A percentile compares a stretch with the other conserved stretches of the same genome.
Conservation (phyloP, 2,329 filamentous ascomycete species). For the Alternaria infectoria region DNA sequence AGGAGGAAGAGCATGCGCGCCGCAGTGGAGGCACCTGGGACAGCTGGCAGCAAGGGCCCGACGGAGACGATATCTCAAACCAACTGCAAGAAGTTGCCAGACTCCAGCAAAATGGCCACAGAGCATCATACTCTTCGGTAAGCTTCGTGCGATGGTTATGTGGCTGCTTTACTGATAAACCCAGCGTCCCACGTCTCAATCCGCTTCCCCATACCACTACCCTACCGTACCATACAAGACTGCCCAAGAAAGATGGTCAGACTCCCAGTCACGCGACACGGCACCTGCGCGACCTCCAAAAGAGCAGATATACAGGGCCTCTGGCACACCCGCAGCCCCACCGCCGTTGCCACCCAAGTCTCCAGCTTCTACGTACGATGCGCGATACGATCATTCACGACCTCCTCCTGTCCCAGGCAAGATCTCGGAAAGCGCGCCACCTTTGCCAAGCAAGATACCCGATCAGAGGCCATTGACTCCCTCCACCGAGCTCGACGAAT, state of each 20-base stretch:
- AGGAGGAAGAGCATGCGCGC: conserved; percentile 64
- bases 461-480: conserved; percentile 40
- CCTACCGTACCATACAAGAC: conserved; percentile 53
- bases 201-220: conserved; percentile 50
- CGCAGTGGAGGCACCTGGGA: conserved; percentile 62
- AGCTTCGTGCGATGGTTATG: not conserved
- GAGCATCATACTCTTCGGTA: conserved; percentile 34
- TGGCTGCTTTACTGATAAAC: conserved; percentile 14
- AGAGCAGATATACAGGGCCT: conserved; percentile 36
- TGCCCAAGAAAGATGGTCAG: conserved; percentile 42
- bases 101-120: conserved; percentile 36
- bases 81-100: conserved; percentile 60
- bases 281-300: conserved; percentile 50
- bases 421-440: conserved; percentile 30
- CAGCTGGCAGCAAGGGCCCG: conserved; percentile 54
- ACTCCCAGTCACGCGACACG: conserved; percentile 20
- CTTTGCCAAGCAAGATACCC: conserved; percentile 43
- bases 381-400: conserved; percentile 14
- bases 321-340: conserved; percentile 28
- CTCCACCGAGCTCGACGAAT: conserved; percentile 61
- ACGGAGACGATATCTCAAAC: conserved; percentile 58
- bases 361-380: conserved; percentile 21
- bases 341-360: conserved; percentile 41
- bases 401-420: conserved; percentile 42
- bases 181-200: conserved; percentile 36